These are phyloP conservation scores for Trichosporon asahii DNA, from an alignment of 1,284 basidiomycete genomes.

Conservation along the genomic window DNA sequence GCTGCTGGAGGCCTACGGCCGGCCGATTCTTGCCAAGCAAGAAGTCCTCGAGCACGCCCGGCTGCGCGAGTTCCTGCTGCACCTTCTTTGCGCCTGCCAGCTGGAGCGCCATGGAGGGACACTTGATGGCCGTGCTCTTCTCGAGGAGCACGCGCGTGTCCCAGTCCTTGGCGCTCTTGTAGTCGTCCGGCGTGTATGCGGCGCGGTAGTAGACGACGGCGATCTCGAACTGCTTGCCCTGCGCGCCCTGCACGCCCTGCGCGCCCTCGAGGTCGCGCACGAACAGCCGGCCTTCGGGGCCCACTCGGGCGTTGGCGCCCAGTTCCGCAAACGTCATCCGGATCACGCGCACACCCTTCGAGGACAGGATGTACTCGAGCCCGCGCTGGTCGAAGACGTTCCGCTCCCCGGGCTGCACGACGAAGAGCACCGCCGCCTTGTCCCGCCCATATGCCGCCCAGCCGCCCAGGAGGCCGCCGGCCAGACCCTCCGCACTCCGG, in stretches of 20 bases:
- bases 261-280: slow-evolving; percentile 50
- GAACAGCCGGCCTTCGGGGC: slow-evolving; percentile 53
- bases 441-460: slow-evolving; percentile 65
- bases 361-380: slow-evolving; percentile 73
- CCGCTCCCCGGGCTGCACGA: slow-evolving; percentile 84
- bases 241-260: slow-evolving; percentile 22
- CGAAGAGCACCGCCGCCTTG: slow-evolving; percentile 65
- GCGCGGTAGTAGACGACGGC: slow-evolving; percentile 83
- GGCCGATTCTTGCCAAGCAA: slow-evolving; percentile 50
- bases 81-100: slow-evolving; percentile 95
- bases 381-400: slow-evolving; percentile 93
- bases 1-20: slow-evolving; percentile 51
- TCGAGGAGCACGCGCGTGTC: slow-evolving; percentile 72
- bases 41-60: slow-evolving; percentile 71
- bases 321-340: slow-evolving; percentile 74
- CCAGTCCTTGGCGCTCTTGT: slow-evolving; percentile 62
- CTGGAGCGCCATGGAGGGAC: slow-evolving; percentile 84
- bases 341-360: slow-evolving; percentile 66
- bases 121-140: slow-evolving; percentile 81
- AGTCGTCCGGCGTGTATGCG: slow-evolving; percentile 83
- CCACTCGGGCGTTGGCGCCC: slow-evolving; percentile 56
- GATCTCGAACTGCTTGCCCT: slow-evolving; percentile 57
- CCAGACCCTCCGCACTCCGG: slow-evolving; percentile 66
- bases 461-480: slow-evolving; percentile 71
- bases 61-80: slow-evolving; percentile 79